Conservation (phyloP, 2,329 filamentous ascomycete genomes). For the Colletotrichum sp. region DNA sequence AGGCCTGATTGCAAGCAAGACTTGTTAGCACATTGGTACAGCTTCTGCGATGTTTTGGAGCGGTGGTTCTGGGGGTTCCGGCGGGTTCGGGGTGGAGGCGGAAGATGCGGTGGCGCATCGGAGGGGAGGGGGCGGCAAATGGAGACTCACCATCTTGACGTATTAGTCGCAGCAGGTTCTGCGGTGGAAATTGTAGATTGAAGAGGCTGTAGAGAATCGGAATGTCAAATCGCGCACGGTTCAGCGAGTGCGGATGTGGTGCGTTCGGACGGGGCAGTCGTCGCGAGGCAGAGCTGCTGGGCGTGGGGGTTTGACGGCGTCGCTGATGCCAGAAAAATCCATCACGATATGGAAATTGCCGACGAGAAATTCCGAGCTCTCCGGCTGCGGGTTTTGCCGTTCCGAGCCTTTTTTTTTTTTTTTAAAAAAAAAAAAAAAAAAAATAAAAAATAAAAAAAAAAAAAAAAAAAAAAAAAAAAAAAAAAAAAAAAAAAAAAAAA, state of each 20-base stretch:
- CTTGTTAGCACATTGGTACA: not conserved
- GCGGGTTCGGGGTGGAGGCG: not conserved
- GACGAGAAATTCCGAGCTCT: constrained; percentile 18
- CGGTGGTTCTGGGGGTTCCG: not conserved
- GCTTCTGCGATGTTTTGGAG: fast-evolving
- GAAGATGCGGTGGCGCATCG: not conserved
- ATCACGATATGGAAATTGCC: constrained; percentile 7
- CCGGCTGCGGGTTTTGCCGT: not conserved
- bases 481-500: too few species aligned
- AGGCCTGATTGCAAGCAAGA: constrained; percentile 2
- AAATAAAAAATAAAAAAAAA: too few species aligned
- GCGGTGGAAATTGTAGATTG: not conserved
- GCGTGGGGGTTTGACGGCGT: not conserved
- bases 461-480: too few species aligned
- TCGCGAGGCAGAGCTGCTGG: constrained; percentile 6
- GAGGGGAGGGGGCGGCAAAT: not conserved
- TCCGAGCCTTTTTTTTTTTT: not conserved
- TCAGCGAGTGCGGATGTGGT: not conserved
- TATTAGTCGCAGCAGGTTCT: not conserved
- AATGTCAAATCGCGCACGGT: not conserved
- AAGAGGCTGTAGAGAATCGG: not conserved
- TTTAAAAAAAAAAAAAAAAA: too few species aligned
- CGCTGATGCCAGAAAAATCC: constrained; percentile 13
- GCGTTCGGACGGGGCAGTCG: not conserved
- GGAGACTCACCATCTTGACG: constrained; percentile 18